A percentile compares a stretch with the other conserved stretches of the same genome.
Conservation (phyloP, 352 stramenopile genomes). For the Phytophthora citrophthora region DNA sequence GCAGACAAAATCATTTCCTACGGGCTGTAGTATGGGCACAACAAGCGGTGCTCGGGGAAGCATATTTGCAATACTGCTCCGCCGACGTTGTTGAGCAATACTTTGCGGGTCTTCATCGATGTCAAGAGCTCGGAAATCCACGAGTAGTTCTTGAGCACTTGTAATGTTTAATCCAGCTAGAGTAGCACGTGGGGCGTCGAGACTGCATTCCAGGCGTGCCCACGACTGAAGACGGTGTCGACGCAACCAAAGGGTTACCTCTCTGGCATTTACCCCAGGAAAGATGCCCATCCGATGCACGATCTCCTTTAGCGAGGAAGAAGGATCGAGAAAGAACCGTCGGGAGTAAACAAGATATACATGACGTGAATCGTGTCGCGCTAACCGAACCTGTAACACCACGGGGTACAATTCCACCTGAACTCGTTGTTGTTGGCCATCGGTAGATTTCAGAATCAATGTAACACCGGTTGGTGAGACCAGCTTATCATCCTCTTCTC, state of each 20-base stretch:
- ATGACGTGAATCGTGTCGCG: conserved; percentile 58
- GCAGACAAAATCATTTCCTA: conserved; percentile 71
- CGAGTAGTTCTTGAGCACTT: conserved; percentile 63
- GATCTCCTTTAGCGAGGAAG: conserved; percentile 63
- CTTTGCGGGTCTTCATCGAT: conserved; percentile 37
- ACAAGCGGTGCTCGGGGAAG: conserved; percentile 35
- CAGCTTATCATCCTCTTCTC: conserved; percentile 20
- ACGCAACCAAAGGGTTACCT: conserved; percentile 71
- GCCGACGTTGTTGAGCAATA: conserved; percentile 28
- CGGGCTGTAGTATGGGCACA: conserved; percentile 55
- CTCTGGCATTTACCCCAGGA: conserved; percentile 55
- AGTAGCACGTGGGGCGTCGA: conserved; percentile 48
- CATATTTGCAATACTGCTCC: conserved; percentile 26
- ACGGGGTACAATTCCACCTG: conserved; percentile 66
- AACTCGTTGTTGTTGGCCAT: conserved; percentile 24
- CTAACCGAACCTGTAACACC: conserved; percentile 58
- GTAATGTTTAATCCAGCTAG: conserved; percentile 51
- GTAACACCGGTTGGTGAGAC: not conserved
- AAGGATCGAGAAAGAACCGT: conserved; percentile 43
- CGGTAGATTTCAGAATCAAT: not conserved
- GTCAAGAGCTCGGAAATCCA: conserved; percentile 65
- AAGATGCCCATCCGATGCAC: conserved; percentile 60
- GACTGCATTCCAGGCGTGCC: conserved; percentile 60
- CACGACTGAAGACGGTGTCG: conserved; percentile 62
- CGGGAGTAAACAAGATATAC: conserved; percentile 68